Percentiles rank a stretch among this genome's conserved stretches.
Evolutionary conservation across 2,329 filamentous ascomycete species (phyloP).

Genomic region (Ophiostoma himal-ulmi): DNA sequence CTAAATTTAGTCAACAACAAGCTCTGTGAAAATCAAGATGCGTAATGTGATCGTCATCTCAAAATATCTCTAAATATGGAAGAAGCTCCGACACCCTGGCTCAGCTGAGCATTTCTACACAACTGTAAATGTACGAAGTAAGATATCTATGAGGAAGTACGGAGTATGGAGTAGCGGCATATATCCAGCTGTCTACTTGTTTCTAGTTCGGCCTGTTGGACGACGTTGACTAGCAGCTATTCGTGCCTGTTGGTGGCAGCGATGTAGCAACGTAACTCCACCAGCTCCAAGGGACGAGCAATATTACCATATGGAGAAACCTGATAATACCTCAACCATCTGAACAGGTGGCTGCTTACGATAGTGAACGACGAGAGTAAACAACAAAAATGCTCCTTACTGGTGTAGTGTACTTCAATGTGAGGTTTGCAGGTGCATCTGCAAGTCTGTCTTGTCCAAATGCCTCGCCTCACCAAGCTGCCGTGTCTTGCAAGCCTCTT

Average conservation of each 20-base stretch:
- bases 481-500: background rate
- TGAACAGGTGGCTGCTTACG: background rate
- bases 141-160: too few relatives aligned
- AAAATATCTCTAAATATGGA: background rate
- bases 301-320: constrained; percentile 14
- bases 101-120: constrained; percentile 14
- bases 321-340: constrained; percentile 12
- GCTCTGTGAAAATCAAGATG: background rate
- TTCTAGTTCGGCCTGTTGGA: background rate
- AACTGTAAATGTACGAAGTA: background rate
- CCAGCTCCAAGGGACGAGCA: constrained; percentile 11
- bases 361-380: background rate
- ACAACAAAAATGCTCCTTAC: background rate
- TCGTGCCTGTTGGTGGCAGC: constrained; percentile 12
- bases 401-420: background rate
- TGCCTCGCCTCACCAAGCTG: background rate
- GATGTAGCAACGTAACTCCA: background rate
- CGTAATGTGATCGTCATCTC: constrained; percentile 12
- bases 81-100: constrained; percentile 8
- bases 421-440: too few relatives aligned
- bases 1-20: too few relatives aligned
- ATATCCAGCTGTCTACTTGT: background rate
- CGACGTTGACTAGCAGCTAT: background rate
- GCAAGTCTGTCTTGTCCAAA: background rate
- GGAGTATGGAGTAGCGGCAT: background rate